A percentile compares a stretch with the other conserved stretches of the same genome.
phyloP scores from a whole-genome alignment of 768 basidiomycete species.

The Pulveroboletus sp. region DNA sequence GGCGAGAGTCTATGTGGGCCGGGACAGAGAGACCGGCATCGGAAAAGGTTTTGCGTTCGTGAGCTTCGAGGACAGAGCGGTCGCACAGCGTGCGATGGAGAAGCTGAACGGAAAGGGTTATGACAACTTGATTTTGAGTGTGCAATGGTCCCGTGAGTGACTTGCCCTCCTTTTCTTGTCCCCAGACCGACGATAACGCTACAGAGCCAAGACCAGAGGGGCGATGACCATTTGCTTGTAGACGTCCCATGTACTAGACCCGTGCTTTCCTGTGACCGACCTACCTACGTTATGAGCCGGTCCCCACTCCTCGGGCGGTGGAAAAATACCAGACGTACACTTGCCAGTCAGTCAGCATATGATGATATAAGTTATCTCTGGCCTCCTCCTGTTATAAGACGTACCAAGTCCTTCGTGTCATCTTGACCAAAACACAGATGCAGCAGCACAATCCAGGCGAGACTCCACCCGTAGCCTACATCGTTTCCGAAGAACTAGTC shows the following conservation, averaged over 20 bases:
- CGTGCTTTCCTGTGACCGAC: not conserved
- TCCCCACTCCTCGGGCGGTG: not conserved
- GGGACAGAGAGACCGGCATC: constrained; percentile 89
- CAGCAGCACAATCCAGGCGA: no score
- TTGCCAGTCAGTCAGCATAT: no score
- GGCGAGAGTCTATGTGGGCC: constrained; percentile 87
- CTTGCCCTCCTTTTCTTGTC: not conserved
- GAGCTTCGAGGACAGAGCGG: constrained; percentile 78
- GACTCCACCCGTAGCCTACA: constrained; percentile 39
- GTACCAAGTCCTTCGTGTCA: no score
- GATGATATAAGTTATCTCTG: no score
- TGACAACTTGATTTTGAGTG: constrained; percentile 79
- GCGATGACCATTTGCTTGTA: constrained; percentile 16
- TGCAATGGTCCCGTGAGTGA: constrained; percentile 61
- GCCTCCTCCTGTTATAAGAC: no score
- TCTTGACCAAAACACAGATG: constrained; percentile 10
- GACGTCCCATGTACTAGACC: constrained; percentile 1
- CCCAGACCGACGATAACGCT: constrained; percentile 1
- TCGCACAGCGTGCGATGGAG: constrained; percentile 84
- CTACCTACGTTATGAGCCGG: not conserved
- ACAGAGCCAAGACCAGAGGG: constrained; percentile 44
- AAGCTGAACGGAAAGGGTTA: constrained; percentile 91
- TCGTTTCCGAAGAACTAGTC: constrained; percentile 55
- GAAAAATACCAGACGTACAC: no score
- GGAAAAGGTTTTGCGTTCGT: constrained; percentile 98